Conservation (phyloP, 768 basidiomycete genomes). For the Rhodotorula taiwanensis region DNA sequence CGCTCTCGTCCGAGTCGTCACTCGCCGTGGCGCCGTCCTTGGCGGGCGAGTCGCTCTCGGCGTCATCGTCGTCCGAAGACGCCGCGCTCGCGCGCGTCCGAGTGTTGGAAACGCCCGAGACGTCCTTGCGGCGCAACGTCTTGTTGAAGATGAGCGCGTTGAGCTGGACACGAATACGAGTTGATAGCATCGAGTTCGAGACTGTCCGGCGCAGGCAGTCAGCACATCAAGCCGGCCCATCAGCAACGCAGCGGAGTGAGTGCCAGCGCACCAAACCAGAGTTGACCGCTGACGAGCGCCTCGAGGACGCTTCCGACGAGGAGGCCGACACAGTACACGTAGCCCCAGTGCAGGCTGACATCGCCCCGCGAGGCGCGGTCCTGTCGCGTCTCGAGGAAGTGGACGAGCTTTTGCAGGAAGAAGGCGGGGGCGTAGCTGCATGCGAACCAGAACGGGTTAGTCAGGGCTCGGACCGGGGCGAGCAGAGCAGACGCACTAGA, state of each 20-base stretch:
- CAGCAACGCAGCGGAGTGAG: background rate
- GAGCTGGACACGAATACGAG: constrained; percentile 37
- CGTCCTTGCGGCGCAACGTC: constrained; percentile 38
- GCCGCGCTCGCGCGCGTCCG: background rate
- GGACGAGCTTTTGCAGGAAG: constrained; percentile 39
- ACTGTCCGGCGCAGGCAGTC: background rate
- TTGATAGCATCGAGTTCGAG: constrained; percentile 32
- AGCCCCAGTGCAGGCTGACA: constrained; percentile 20
- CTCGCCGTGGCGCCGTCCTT: constrained; percentile 12
- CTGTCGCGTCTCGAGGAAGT: constrained; percentile 31
- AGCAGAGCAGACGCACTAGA: constrained; percentile 8
- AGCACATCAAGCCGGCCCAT: background rate
- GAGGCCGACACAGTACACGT: constrained; percentile 32
- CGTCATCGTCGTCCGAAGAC: background rate
- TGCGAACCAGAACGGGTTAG: background rate
- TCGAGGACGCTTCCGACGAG: constrained; percentile 29
- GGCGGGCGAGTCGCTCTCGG: background rate
- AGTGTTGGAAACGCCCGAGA: constrained; percentile 21
- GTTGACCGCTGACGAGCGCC: constrained; percentile 31
- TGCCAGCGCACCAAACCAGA: constrained; percentile 27
- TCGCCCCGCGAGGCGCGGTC: background rate
- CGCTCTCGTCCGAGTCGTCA: constrained; percentile 34
- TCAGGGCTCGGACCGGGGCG: background rate
- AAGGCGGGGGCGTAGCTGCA: constrained; percentile 39
- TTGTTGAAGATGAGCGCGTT: constrained; percentile 41